Evolutionary conservation across 768 basidiomycete species (phyloP), one percentile per base, ranked within the genome.

Genomic region (Hemileccinum rubropunctum): DNA sequence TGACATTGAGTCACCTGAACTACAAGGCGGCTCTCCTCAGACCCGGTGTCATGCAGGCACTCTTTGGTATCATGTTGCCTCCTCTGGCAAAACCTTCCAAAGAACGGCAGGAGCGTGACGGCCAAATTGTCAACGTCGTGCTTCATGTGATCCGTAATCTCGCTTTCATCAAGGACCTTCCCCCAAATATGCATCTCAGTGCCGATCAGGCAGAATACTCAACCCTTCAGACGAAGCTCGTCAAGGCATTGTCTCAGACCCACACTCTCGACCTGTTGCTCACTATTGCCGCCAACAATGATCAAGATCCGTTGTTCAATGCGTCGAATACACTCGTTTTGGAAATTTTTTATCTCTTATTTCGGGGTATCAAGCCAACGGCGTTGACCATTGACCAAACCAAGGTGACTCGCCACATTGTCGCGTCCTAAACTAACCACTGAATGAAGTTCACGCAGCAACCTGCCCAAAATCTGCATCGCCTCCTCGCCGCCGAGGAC

Each of bases 121-220:
- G 82, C 26, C 90, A 95, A 64, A 76, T 98, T 54, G 83, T 98
- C 63, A 90, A 86, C 47, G 80, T 99, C 47, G 76, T 95, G 12
- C 75, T 99, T 12, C 88, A 97, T 65, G 79, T 95, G 54, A 76
- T 97, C 45, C 84, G 97, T 49, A 99, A 99, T 64, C 81, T 98
- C n/a, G 82, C 88, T 1, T 92, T 95, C 64, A 94, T 98, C 74
- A 86, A 86, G 58, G 95, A 98, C 71, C 79, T 82, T 3, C 84
- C 87, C 0, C 70, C 82, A 35, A 86, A 90, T 54, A 81, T 80
- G 42, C 76, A 83, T 53, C 71, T 79, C 20, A 91, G 86, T 52
- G 77, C 86, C 11, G 88, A 95, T 62, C 85, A 86, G 54, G 84
- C 84, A 8, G 91, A 93, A 59, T 79, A 84, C 54, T 81, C 91